Evolutionary conservation across 1,284 basidiomycete species (phyloP), one percentile per base, ranked within the genome.

Genomic region (Porogramme epimiltina): DNA sequence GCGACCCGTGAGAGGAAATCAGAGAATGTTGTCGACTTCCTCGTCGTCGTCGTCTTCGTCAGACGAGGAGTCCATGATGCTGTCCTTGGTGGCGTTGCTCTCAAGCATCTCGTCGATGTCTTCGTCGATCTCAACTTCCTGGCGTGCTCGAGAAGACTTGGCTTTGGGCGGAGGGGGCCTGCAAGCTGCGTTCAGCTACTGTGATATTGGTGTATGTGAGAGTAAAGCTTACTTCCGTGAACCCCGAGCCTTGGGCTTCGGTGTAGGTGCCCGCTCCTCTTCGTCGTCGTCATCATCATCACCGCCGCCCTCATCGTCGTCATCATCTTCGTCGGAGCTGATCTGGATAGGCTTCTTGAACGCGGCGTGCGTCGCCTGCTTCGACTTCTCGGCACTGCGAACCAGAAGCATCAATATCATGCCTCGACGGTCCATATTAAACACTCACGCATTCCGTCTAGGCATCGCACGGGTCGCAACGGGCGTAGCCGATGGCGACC

Each of bases 401-500:
- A 26, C n/a, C 39, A 28, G 36, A 15, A 8, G 20, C 33, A 28
- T n/a, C 31, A 33, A 20, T 23, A 33, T 34, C 8, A 3, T 13
- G 34, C 13, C 23, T 44, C 22, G 23, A 23, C 19, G 25, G 19
- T 3, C 9, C 15, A 15, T n/a, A n/a, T n/a, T n/a, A 31, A 13
- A n/a, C 2, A 67, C 70, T 42, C 58, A 73, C 71, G 69, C 71
- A 45, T 68, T 67, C 46, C 71, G 64, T 46, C 55, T 63, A 16
- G 71, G 71, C 65, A 72, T 62, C 10, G 66, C 62, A 6, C 71
- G 61, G n/a, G 66, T 68, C 9, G 71, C 69, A 15, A 52, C 59
- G 1, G 63, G 55, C 3, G 51, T 52, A 4, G 51, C 51, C 6
- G 60, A 51, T 10, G 66, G 55, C 3, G 65, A 64, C 19, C 64